A percentile compares a stretch with the other conserved stretches of the same genome.
Evolutionary conservation across 208 protist species (phyloP).

Genomic region (Acanthamoeba royreba): DNA sequence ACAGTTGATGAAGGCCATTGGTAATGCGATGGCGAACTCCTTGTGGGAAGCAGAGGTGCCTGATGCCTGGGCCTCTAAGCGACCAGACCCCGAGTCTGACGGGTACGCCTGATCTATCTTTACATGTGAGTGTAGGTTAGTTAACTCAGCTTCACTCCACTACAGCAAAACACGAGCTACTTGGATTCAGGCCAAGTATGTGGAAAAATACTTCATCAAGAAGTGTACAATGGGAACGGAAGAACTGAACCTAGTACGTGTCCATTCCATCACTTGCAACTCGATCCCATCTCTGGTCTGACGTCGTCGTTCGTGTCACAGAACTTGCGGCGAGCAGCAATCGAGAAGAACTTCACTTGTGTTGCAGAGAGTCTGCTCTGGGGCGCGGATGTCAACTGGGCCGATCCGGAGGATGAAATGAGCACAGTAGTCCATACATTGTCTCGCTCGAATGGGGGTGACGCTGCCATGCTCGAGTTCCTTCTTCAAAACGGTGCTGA

Average conservation of each 20-base stretch:
- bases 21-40: neutral
- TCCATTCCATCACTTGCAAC: neutral
- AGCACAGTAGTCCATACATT: neutral
- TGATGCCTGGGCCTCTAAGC: neutral
- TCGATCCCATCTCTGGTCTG: neutral
- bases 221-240: neutral
- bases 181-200: conserved; percentile 40
- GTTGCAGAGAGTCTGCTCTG: neutral
- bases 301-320: neutral
- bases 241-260: neutral
- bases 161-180: neutral
- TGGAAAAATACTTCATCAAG: neutral
- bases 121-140: neutral
- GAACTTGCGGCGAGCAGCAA: neutral
- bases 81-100: neutral
- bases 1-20: conserved; percentile 36
- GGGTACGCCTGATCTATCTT: neutral
- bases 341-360: neutral
- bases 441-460: neutral
- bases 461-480: neutral
- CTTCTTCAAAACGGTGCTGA: conserved; percentile 24
- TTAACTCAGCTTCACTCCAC: no score
- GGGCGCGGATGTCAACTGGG: conserved; percentile 3
- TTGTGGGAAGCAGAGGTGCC: neutral
- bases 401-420: neutral